Evolutionary conservation across 257 asterid species (phyloP).

Genomic region (Solanum pinnatisectum): DNA sequence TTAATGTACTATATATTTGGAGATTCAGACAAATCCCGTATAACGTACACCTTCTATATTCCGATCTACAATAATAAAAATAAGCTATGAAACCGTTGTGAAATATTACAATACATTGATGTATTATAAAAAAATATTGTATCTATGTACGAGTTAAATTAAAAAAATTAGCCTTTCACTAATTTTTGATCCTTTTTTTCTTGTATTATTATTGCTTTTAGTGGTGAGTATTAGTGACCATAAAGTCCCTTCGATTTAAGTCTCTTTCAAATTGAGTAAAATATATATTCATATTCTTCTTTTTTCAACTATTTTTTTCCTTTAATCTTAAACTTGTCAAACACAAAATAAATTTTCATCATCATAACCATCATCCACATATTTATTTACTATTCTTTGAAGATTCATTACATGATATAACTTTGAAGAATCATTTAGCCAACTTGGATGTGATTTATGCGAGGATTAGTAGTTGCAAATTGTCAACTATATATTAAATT

Average conservation of each 20-base stretch:
- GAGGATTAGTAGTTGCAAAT: neutral
- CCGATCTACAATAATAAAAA: no score
- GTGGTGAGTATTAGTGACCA: neutral
- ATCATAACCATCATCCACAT: neutral
- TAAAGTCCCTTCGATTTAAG: neutral
- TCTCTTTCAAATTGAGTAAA: neutral
- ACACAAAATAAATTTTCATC: neutral
- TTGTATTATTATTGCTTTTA: neutral
- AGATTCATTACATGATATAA: neutral
- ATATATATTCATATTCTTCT: neutral
- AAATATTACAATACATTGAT: neutral
- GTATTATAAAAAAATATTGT: neutral
- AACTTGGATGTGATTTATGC: neutral
- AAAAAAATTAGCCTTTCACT: neutral
- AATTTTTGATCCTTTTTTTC: neutral
- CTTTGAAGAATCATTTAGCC: neutral
- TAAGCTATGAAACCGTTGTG: neutral
- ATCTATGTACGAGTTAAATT: neutral
- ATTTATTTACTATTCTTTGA: neutral
- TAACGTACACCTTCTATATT: neutral
- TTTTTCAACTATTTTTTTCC: neutral
- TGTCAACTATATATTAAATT: neutral
- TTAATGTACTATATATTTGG: neutral
- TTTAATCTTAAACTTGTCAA: neutral
- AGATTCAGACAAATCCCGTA: neutral